These are phyloP conservation scores for Penicillium glabrum DNA, from an alignment of 2,329 filamentous ascomycete genomes.

Conservation along the genomic window DNA sequence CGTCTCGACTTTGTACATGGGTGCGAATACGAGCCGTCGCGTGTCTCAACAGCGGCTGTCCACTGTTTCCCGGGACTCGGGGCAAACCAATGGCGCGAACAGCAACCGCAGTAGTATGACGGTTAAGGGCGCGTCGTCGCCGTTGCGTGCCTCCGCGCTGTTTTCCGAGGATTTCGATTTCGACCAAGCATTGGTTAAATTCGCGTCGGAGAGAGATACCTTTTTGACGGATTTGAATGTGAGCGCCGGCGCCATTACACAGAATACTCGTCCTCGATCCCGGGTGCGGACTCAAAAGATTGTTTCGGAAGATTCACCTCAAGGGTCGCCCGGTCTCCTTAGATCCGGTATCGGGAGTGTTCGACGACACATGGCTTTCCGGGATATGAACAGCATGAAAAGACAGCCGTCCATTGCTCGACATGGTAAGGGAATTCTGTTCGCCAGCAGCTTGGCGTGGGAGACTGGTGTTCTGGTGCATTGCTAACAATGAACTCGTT, in stretches of 20 bases:
- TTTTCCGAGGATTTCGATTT: conserved; percentile 78
- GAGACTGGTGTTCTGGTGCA: not conserved
- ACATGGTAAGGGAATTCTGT: conserved; percentile 58
- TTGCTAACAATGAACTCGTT: conserved; percentile 11
- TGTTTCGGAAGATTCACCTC: conserved; percentile 66
- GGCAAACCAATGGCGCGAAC: conserved; percentile 47
- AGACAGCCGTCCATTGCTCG: conserved; percentile 76
- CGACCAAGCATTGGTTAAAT: conserved; percentile 88
- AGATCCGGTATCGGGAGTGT: conserved; percentile 76
- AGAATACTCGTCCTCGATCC: conserved; percentile 66
- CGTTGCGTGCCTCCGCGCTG: conserved; percentile 34
- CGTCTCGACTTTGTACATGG: conserved; percentile 31
- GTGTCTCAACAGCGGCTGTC: conserved; percentile 46
- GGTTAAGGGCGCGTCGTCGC: conserved; percentile 48
- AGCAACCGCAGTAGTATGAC: conserved; percentile 67
- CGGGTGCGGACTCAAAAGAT: conserved; percentile 81
- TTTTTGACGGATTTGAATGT: conserved; percentile 93
- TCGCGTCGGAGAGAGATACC: conserved; percentile 89
- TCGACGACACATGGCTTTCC: conserved; percentile 85
- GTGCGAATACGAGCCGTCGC: conserved; percentile 25
- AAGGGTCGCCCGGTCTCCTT: conserved; percentile 43
- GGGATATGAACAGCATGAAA: conserved; percentile 93
- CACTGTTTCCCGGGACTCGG: conserved; percentile 51
- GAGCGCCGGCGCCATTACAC: conserved; percentile 75
- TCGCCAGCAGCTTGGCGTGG: not conserved